Evolutionary conservation across 2,329 filamentous ascomycete species (phyloP), one percentile per base, ranked within the genome.

Genomic region (Apiospora koreana): DNA sequence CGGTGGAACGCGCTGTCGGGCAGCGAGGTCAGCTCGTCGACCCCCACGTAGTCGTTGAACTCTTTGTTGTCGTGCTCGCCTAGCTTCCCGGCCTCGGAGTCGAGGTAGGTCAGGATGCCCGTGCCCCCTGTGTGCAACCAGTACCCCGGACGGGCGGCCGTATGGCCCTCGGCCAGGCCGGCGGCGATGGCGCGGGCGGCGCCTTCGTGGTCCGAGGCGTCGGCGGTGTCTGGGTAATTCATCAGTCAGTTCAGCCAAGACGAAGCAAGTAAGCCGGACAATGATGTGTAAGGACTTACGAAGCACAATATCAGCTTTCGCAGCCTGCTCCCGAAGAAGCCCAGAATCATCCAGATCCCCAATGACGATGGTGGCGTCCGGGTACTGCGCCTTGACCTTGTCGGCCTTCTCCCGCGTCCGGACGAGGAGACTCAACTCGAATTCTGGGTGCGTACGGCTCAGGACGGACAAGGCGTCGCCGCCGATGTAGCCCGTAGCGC

Each of bases 1-100:
- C 89, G 86, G 75, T 93, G 90, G 70, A 86, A 83, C 1, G 83
- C 88, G 0, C 79, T 77, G 68, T 88, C 86, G 0, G 89, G 88
- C 0, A 90, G 75, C 10, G 74, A 79, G 0, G 85, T 85, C 1
- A 89, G 79, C 62, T 85, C 84, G 0, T 80, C 77, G 1, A 91
- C 83, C 10, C 83, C 83, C 2, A 86, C 83, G 45, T 85, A 80
- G 69, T 91, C 88, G 70, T 89, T 78, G 73, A 86, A 89, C 3
- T 83, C 78, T 69, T 85, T 85, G 46, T 86, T 82, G 0, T 81
- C 79, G 0, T 73, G 75, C 66, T 85, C 79, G 23, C 88, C 88
- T 16, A 81, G 85, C 0, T 78, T 83, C 23, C 81, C 79, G 0
- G 79, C 77, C 28, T 82, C 80, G 28, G 81, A 79, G 72, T 90